These are phyloP conservation scores for Ballota nigra DNA, from an alignment of 257 asterid genomes.

Conservation along the genomic window DNA sequence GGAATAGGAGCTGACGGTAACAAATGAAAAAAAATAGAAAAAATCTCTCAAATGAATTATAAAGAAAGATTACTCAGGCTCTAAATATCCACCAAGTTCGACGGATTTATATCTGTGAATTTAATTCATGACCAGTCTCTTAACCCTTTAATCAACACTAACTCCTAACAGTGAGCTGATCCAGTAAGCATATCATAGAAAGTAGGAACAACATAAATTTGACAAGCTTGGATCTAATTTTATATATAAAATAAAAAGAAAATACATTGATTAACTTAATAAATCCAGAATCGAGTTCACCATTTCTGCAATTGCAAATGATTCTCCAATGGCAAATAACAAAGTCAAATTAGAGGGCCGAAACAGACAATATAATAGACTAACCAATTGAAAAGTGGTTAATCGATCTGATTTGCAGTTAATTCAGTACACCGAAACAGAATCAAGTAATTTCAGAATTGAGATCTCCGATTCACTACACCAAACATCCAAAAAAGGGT, in stretches of 20 bases:
- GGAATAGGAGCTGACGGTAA: not conserved
- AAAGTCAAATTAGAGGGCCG: not conserved
- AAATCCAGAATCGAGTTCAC: slow-evolving; percentile 4
- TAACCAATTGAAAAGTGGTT: not conserved
- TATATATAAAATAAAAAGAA: too few species aligned
- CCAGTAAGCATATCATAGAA: slow-evolving; percentile 8
- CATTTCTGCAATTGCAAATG: not conserved
- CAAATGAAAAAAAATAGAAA: not conserved
- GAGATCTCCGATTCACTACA: not conserved
- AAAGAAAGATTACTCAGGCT: not conserved
- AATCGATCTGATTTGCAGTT: slow-evolving; percentile 5
- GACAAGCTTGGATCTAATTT: slow-evolving; percentile 1
- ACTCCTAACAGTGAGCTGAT: not conserved
- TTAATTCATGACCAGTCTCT: not conserved
- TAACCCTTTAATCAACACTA: not conserved
- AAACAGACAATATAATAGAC: not conserved
- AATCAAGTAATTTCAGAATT: slow-evolving; percentile 2
- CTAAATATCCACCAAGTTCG: not conserved
- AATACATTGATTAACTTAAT: slow-evolving; percentile 7
- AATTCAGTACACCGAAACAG: slow-evolving; percentile 14
- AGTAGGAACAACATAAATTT: not conserved
- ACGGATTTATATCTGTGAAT: not conserved
- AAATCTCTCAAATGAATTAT: not conserved
- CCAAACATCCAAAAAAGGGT: not conserved
- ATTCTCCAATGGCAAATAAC: not conserved